phyloP scores from a whole-genome alignment of 2,329 filamentous ascomycete genomes.

The Trichoderma endophyticum region DNA sequence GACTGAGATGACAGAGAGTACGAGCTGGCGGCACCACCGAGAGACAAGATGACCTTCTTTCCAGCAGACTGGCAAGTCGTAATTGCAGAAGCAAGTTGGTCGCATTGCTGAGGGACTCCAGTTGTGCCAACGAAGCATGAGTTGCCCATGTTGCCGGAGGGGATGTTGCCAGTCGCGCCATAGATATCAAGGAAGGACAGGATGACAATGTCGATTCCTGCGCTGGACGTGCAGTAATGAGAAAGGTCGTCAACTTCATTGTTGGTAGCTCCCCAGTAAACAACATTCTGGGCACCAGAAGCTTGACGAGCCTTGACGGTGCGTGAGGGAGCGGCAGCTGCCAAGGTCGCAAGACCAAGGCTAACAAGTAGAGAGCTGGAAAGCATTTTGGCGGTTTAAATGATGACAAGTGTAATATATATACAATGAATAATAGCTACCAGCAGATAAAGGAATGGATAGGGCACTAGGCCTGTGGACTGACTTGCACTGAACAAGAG shows the following conservation, averaged over 20 bases:
- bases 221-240: conserved; percentile 36
- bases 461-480: neutral
- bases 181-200: conserved; percentile 41
- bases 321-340: conserved; percentile 14
- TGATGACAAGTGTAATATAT: neutral
- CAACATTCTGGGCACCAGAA: conserved; percentile 30
- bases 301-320: conserved; percentile 12
- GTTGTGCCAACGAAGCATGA: conserved; percentile 34
- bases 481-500: neutral
- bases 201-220: conserved; percentile 42
- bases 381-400: neutral
- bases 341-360: conserved; percentile 13
- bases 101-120: conserved; percentile 29
- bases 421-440: conserved; percentile 5
- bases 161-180: conserved; percentile 34
- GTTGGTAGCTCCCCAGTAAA: conserved; percentile 29
- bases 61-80: conserved; percentile 40
- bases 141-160: conserved; percentile 39
- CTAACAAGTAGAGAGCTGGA: neutral
- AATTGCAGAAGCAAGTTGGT: conserved; percentile 40
- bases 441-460: neutral
- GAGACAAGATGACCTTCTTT: conserved; percentile 44
- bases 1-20: conserved; percentile 31
- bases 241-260: conserved; percentile 35
- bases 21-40: conserved; percentile 40